Evolutionary conservation across 768 basidiomycete genomes (phyloP), one percentile per base, ranked within the genome.

Genomic region (Boletellus emodensis): DNA sequence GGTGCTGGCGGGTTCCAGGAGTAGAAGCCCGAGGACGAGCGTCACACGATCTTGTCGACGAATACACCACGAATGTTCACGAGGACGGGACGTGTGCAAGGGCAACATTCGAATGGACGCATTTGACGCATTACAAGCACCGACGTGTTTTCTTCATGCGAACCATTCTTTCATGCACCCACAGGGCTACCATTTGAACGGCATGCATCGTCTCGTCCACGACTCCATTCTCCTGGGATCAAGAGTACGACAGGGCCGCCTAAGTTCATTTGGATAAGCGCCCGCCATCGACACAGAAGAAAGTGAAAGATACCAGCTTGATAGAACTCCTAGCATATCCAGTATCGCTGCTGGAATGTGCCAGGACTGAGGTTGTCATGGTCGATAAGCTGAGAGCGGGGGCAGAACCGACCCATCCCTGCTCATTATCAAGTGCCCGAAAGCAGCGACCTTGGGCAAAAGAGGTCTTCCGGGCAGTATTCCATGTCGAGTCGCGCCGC

Each of bases 321-420:
- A 55, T 87, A 87, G 57, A 74, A 85, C 63, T 87, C 82, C 65
- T 73, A 84, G 26, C 80, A 80, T 51, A 79, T 74, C 84, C 84
- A 88, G 66, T 76, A 88, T 33, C 87, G 78, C 66, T 88, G 87
- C 62, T 81, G 72, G 69, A 90, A 90, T 15, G 85, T 88, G n/a
- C 87, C 87, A 20, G 79, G 68, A 26, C 73, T 69, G n/a, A 83
- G 80, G 53, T 80, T 66, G 30, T 62, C 73, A 61, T 80, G 80
- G 58, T 81, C 77, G 47, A 64, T 67, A 26, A 65, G 45, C 39
- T 69, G 69, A 37, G 24, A 26, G 24, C 1, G 24, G 24, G 24
- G 24, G 4, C 24, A 4, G 24, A 26, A 4, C 6, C 5, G 24
- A 7, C 13, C 63, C 69, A 17, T 68, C 57, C 14, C 45, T 53